A percentile compares a stretch with the other conserved stretches of the same genome.
Evolutionary conservation across 208 protist species (phyloP).

Genomic region (Acanthamoeba royreba): DNA sequence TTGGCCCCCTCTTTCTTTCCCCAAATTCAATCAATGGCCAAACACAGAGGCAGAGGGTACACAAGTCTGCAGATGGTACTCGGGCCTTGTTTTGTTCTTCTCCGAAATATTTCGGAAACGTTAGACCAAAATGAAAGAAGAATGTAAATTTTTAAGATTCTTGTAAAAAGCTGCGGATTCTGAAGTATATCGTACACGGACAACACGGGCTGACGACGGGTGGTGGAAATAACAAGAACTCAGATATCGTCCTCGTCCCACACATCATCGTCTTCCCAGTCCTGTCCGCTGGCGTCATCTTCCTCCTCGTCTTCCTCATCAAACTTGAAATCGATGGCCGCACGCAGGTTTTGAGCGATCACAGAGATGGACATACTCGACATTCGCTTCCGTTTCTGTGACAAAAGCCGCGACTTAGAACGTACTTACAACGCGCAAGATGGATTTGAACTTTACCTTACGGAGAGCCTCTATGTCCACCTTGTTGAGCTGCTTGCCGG

Average conservation of each 20-base stretch:
- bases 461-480: slow-evolving; percentile 13
- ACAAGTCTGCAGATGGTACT: no score
- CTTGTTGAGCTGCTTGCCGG: slow-evolving; percentile 44
- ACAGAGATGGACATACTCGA: slow-evolving; percentile 28
- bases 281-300: background rate
- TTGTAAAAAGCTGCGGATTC: no score
- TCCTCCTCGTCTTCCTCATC: slow-evolving; percentile 15
- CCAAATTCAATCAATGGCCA: no score
- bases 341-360: background rate
- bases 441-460: background rate
- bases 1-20: no score
- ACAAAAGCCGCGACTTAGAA: background rate
- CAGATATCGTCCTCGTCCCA: slow-evolving; percentile 29
- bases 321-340: slow-evolving; percentile 27
- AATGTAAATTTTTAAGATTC: no score
- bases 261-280: background rate
- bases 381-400: background rate
- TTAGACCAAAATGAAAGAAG: no score
- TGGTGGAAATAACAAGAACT: no score
- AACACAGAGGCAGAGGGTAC: no score
- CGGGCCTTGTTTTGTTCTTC: no score
- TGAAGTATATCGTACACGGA: no score
- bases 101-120: no score
- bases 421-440: background rate
- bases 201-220: no score